Percentiles rank a stretch among this genome's conserved stretches.
Conservation (phyloP, 805 yeast genomes). For the Zygosaccharomyces kombuchaensis region DNA sequence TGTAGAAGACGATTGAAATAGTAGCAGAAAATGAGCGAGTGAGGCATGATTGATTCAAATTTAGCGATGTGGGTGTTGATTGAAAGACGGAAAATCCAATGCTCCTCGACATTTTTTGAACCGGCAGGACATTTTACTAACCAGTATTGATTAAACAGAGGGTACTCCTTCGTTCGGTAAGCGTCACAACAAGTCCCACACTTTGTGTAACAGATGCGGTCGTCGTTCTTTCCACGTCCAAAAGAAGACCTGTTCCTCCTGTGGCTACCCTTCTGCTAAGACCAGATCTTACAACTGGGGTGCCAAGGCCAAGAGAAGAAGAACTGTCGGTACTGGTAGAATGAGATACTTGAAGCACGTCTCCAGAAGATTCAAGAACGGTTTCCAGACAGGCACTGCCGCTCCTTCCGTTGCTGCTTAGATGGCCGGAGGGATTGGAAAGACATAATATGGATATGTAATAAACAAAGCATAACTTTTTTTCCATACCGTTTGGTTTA, state of each 20-base stretch:
- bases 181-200: conserved; percentile 99
- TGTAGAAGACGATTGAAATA: conserved; percentile 38
- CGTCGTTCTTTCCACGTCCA: conserved; percentile 98
- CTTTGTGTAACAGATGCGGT: conserved; percentile 99
- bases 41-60: background rate
- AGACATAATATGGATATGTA: conserved; percentile 7
- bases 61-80: background rate
- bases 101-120: background rate
- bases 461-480: conserved; percentile 9
- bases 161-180: conserved; percentile 99
- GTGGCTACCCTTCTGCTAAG: conserved; percentile 99
- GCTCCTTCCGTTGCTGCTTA: conserved; percentile 56
- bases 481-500: conserved; percentile 9
- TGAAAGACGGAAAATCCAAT: background rate
- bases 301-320: conserved; percentile 98
- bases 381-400: conserved; percentile 84
- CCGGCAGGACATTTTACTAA: conserved; percentile 30
- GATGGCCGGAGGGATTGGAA: conserved; percentile 28
- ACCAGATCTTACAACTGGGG: conserved; percentile 99
- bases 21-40: background rate
- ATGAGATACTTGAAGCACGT: conserved; percentile 96
- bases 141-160: conserved; percentile 47
- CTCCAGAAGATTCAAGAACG: conserved; percentile 97
- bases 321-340: conserved; percentile 99
- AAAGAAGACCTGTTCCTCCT: conserved; percentile 97